Base-by-base conservation (phyloP, 306 rosid species). In the Citrullus amarus region DNA sequence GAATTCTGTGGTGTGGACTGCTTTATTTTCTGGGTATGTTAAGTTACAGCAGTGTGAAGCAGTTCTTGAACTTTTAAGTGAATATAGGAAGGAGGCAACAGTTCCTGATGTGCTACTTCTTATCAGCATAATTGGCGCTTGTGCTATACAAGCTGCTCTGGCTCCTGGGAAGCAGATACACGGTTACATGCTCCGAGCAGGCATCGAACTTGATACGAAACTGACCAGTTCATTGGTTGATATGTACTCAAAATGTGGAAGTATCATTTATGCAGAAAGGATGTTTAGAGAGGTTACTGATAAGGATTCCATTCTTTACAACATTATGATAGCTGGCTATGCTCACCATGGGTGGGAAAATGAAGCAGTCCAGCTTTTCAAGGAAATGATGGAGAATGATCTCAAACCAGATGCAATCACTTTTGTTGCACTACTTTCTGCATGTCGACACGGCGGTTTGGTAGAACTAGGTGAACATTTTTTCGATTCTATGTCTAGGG, bases 171-270 rank as follows among this genome's bases (percentile, higher is more conserved):
- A 88, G 86, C 91, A 92, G 85, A 79, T 88, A 83, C 97, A 92
- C 72, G 88, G 91, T 63, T 85, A 85, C 79, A 77, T 88, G 36
- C 80, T 89, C 71, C 88, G 91, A 87, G 75, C 74, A 57, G 75
- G 82, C 68, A 55, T 89, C 77, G 68, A 83, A 65, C 77, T 86
- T 81, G 83, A 85, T 72, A 80, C 87, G 76, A 92, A 90, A 81
- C 70, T 92, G 79, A 22, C 65, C 80, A 89, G 91, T 77, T 85
- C 96, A 58, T 79, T 92, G 77, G 86, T 88, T 77, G 96, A 90
- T 83, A 92, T 92, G 97, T 90, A 92, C 87, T 90, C 96, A 78
- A 92, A 90, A 86, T 89, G 93, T 62, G 97, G 97, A 62, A 85
- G 62, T 77, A 80, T 92, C 57, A 46, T 77, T 51, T 86, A 85